A percentile compares a stretch with the other conserved stretches of the same genome.
Evolutionary conservation across 768 basidiomycete genomes (phyloP).

Genomic region (Rhizopogon roseolus): DNA sequence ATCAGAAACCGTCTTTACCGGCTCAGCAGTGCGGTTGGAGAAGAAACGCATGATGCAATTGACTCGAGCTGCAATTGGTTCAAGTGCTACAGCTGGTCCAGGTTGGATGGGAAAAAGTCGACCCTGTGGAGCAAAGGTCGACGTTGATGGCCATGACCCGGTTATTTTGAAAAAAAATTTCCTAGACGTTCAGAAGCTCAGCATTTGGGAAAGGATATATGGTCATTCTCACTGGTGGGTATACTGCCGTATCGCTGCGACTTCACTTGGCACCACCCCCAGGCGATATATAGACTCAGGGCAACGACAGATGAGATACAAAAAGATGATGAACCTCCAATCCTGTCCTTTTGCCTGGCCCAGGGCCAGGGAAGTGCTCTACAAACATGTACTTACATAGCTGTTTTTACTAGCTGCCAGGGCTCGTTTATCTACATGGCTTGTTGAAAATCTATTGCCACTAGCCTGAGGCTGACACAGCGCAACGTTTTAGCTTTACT

Average conservation of each 20-base stretch:
- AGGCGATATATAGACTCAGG: too few relatives aligned
- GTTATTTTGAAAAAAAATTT: background rate
- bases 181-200: background rate
- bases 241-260: background rate
- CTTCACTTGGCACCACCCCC: too few relatives aligned
- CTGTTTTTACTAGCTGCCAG: too few relatives aligned
- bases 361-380: too few relatives aligned
- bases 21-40: conserved; percentile 24
- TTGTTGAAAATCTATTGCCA: too few relatives aligned
- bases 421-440: too few relatives aligned
- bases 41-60: conserved; percentile 22
- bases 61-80: background rate
- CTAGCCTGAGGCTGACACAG: too few relatives aligned
- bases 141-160: background rate
- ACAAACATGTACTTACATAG: too few relatives aligned
- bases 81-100: background rate
- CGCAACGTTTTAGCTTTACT: too few relatives aligned
- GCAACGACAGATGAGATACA: too few relatives aligned
- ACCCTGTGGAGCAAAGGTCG: background rate
- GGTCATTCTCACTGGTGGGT: background rate
- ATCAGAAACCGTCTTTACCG: conserved; percentile 7
- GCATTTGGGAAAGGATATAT: background rate
- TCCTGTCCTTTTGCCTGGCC: too few relatives aligned
- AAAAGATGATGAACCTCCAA: too few relatives aligned
- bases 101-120: background rate